Percentiles rank a stretch among this genome's conserved stretches.
phyloP scores from a whole-genome alignment of 805 yeast species.

The Candida adriatica region DNA sequence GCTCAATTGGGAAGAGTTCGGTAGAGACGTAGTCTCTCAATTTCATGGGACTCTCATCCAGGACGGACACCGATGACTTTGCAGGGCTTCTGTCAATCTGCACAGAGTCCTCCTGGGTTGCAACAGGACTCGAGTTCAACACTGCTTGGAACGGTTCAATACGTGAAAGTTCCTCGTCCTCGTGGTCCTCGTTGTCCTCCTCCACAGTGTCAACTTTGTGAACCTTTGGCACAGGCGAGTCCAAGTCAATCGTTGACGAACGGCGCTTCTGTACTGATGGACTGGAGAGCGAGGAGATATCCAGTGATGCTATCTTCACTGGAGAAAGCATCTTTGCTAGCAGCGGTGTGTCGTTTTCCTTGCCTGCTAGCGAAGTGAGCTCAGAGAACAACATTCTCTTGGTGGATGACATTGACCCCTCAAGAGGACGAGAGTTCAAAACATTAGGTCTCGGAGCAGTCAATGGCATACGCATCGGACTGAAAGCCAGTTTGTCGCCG shows the following conservation, averaged over 20 bases:
- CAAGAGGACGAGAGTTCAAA: conserved; percentile 20
- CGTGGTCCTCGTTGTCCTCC: conserved; percentile 14
- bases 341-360: conserved; percentile 14
- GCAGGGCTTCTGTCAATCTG: conserved; percentile 23
- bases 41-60: conserved; percentile 13
- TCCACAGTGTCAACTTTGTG: conserved; percentile 5
- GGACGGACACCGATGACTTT: no score
- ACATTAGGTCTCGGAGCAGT: conserved; percentile 27
- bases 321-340: conserved; percentile 8
- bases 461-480: conserved; percentile 23
- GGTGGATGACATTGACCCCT: background rate
- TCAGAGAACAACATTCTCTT: conserved; percentile 1
- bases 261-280: conserved; percentile 14
- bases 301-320: conserved; percentile 2
- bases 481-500: conserved; percentile 5
- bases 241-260: conserved; percentile 20
- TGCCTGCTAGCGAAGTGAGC: conserved; percentile 8
- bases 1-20: conserved; percentile 5
- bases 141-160: conserved; percentile 14
- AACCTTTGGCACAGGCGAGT: conserved; percentile 13
- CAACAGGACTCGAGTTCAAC: conserved; percentile 14
- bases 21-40: conserved; percentile 12
- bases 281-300: conserved; percentile 3
- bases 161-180: conserved; percentile 22
- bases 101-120: conserved; percentile 25